Evolutionary conservation across 805 yeast species (phyloP), one percentile per base, ranked within the genome.

Genomic region (Saturnispora diversa): DNA sequence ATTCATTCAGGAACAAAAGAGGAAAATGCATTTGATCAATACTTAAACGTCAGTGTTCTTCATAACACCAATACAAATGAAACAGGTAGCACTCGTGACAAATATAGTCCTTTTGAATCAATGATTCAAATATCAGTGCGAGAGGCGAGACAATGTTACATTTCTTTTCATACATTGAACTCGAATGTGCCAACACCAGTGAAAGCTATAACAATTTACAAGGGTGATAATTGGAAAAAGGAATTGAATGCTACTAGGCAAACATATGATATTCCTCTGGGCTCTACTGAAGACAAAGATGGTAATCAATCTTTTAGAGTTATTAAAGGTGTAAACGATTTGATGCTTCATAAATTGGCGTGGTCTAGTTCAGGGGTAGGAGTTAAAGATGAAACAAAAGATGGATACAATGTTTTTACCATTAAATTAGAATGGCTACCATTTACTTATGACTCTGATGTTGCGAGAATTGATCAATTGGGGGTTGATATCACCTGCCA

Each of bases 381-480:
- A 4, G 25, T 28, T 1, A 28, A 29, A 4, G 23, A 28, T 9
- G 28, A 12, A 8, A 20, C 31, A n/a, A 6, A 16, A 6, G 42
- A 32, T 11, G 33, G 21, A 17, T 26, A 15, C 19, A 44, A 44
- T 30, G 52, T 50, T 6, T 80, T 74, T 52, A 83, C 72, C 47
- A 44, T 85, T 32, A 83, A 80, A 2, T 50, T 85, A 37, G 83
- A 83, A 53, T 85, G 94, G 94, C 64, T 81, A 25, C 94, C 94
- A 4, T 69, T 69, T 39, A 62, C 72, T 50, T 67, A 68, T 22
- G 76, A 67, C 31, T 61, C 55, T 28, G 63, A 59, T 17, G 58
- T 50, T 22, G 60, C 53, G 12, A 59, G 57, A n/a, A 43, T 38
- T 3, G 32, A 37, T 16, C 20, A 63, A 42, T 58, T 85, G 37